A percentile compares a stretch with the other conserved stretches of the same genome.
These are phyloP conservation scores for Pseudogymnoascus sp. DNA, from an alignment of 2,329 filamentous ascomycete genomes.

Conservation along the genomic window DNA sequence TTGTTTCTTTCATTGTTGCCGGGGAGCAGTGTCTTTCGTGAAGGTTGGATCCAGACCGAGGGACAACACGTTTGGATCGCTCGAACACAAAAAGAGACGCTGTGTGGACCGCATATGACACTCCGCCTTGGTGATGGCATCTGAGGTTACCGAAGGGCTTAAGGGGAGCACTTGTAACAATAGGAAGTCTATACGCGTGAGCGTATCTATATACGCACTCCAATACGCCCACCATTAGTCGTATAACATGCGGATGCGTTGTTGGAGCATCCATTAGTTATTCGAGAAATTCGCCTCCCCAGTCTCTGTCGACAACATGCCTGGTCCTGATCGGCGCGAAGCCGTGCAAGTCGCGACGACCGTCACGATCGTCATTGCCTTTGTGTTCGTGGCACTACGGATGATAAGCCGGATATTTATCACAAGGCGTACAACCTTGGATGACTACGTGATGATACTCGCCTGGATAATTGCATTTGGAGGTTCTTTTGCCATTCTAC, in stretches of 20 bases:
- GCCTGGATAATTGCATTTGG: conserved; percentile 68
- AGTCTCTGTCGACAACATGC: neutral
- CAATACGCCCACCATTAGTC: neutral
- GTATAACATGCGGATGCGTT: neutral
- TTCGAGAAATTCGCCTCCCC: neutral
- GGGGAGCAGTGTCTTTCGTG: neutral
- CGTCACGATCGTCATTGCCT: conserved; percentile 59
- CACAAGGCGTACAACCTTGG: conserved; percentile 62
- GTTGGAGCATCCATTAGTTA: neutral
- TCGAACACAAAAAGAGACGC: neutral
- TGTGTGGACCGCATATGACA: neutral
- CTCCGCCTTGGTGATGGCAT: neutral
- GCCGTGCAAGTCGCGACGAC: conserved; percentile 65
- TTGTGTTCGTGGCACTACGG: conserved; percentile 66
- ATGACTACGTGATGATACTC: conserved; percentile 72
- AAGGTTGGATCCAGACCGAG: neutral
- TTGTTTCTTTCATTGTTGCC: neutral
- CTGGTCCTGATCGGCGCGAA: neutral
- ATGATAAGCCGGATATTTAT: conserved; percentile 65
- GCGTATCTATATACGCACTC: neutral
- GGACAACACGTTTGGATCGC: neutral
- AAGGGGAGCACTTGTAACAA: neutral
- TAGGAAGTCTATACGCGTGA: neutral
- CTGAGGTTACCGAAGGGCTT: neutral
- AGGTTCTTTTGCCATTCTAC: conserved; percentile 57